These are phyloP conservation scores for Syncephalis plumigaleata DNA, from an alignment of 371 early-diverging fungal species.

Conservation along the genomic window DNA sequence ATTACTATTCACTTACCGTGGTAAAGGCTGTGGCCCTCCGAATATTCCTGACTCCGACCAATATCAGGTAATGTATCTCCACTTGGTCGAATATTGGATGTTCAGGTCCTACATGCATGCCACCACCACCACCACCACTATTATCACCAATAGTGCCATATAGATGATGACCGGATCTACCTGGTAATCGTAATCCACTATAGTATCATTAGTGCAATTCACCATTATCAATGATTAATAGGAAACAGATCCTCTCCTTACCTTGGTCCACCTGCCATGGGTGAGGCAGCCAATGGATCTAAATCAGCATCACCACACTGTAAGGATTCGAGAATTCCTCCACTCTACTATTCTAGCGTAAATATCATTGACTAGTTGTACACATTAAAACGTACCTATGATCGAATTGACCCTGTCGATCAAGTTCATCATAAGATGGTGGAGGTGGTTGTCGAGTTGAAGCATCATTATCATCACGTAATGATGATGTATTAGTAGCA, in stretches of 20 bases:
- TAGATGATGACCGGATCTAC: conserved; percentile 1
- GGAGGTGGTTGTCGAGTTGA: not conserved
- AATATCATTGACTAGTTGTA: not conserved
- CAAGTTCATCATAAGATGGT: conserved; percentile 1
- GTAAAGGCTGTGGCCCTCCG: conserved; percentile 16
- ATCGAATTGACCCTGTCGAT: not conserved
- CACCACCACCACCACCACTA: conserved; percentile 34
- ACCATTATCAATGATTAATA: not conserved
- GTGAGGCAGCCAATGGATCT: conserved; percentile 33
- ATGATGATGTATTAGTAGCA: too few species aligned
- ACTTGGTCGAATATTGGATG: conserved; percentile 71
- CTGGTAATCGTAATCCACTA: conserved; percentile 1
- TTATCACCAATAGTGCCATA: too few species aligned
- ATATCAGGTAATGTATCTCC: conserved; percentile 8
- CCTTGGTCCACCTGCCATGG: conserved; percentile 9
- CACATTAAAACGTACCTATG: not conserved
- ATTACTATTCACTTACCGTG: conserved; percentile 15
- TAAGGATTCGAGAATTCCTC: conserved; percentile 15
- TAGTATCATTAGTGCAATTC: not conserved
- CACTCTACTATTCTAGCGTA: not conserved
- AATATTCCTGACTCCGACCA: conserved; percentile 7
- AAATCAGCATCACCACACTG: conserved; percentile 43
- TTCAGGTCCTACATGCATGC: conserved; percentile 76
- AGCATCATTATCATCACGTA: conserved; percentile 11
- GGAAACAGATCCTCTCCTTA: not conserved